Conservation (phyloP, 495 filamentous ascomycete genomes). For the Talaromyces trachyspermus region DNA sequence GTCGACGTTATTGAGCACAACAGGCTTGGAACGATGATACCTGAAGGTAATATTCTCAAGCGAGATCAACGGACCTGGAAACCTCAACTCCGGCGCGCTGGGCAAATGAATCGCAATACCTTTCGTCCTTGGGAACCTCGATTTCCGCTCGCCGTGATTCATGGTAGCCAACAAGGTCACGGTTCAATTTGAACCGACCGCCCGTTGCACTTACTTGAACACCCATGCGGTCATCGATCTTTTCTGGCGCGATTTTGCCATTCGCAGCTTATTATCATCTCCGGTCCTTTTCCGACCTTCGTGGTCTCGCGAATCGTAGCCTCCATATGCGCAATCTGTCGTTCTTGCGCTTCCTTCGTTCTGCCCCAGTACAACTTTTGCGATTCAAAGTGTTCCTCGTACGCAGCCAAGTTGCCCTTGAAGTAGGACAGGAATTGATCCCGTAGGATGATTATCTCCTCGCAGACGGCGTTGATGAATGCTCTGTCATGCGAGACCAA, state of each 20-base stretch:
- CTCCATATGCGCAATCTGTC: conserved; percentile 69
- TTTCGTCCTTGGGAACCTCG: conserved; percentile 60
- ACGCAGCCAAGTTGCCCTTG: conserved; percentile 60
- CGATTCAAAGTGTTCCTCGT: conserved; percentile 58
- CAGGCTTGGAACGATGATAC: conserved; percentile 37
- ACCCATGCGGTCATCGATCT: conserved; percentile 71
- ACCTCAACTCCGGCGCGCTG: conserved; percentile 57
- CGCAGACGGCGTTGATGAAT: conserved; percentile 63
- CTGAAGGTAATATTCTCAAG: conserved; percentile 57
- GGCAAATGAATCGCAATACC: conserved; percentile 50
- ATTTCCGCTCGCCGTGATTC: conserved; percentile 51
- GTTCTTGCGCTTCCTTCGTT: conserved; percentile 73
- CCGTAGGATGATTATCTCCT: conserved; percentile 67
- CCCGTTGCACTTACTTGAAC: conserved; percentile 64
- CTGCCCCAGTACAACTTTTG: conserved; percentile 56
- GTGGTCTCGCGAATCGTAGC: conserved; percentile 63
- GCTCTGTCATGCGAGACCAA: conserved; percentile 75
- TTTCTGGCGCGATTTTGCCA: conserved; percentile 75
- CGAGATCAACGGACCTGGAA: conserved; percentile 63
- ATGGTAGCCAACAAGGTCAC: conserved; percentile 59
- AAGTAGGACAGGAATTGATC: conserved; percentile 55
- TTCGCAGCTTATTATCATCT: conserved; percentile 71
- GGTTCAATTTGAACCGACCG: conserved; percentile 68
- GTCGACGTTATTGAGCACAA: conserved; percentile 49
- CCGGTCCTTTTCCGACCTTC: conserved; percentile 62